Evolutionary conservation across 176 grass and related monocot species (phyloP).

Genomic region (Otatea glauca): DNA sequence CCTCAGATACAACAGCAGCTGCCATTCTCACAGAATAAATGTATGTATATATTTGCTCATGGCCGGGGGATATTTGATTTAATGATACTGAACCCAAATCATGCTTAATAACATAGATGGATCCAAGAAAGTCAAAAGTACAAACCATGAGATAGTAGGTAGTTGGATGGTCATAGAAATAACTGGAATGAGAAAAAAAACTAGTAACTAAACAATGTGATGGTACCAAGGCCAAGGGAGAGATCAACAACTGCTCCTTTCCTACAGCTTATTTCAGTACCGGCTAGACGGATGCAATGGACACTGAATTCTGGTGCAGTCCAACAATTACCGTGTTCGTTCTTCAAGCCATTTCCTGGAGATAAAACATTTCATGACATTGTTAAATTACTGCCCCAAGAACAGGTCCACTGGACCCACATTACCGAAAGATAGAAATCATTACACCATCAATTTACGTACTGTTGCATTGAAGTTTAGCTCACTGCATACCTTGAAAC

Average conservation of each 20-base stretch:
- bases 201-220: constrained; percentile 34
- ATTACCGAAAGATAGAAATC: not conserved
- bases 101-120: constrained; percentile 35
- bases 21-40: not conserved
- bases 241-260: constrained; percentile 42
- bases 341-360: constrained; percentile 46
- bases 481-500: constrained; percentile 40
- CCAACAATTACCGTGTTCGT: not conserved
- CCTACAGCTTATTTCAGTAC: constrained; percentile 27
- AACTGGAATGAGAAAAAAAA: constrained; percentile 44
- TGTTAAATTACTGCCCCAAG: constrained; percentile 9
- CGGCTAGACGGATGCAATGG: constrained; percentile 20
- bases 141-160: not conserved
- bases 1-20: not conserved
- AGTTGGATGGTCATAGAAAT: constrained; percentile 37
- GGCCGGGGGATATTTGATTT: constrained; percentile 28
- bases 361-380: constrained; percentile 15
- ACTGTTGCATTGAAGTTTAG: not conserved
- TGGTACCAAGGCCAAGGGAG: constrained; percentile 37
- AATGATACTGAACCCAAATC: constrained; percentile 30
- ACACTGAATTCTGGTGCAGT: constrained; percentile 4
- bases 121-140: constrained; percentile 37
- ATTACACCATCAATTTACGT: constrained; percentile 12
- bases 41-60: constrained; percentile 11
- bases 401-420: constrained; percentile 1